Conservation (phyloP, 352 stramenopile species). For the Pythium biforme region DNA sequence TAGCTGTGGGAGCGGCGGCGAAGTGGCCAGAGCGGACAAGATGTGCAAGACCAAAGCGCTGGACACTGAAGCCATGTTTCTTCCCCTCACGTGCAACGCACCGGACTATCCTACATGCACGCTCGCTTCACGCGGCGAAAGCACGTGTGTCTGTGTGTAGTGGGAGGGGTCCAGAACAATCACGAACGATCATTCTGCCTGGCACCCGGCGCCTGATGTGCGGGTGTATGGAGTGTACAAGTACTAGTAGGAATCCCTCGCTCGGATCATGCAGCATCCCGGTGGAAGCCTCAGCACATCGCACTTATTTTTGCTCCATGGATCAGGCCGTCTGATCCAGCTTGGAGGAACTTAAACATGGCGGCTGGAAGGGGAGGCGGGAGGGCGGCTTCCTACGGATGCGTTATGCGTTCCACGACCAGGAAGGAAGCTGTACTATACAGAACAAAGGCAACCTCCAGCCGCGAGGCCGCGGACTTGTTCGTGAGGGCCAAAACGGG, state of each 20-base stretch:
- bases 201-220: too few species aligned
- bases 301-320: neutral
- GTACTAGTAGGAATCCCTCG: too few species aligned
- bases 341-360: neutral
- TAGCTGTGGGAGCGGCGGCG: too few species aligned
- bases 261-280: too few species aligned
- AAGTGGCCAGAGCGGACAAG: neutral
- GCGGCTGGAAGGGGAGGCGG: neutral
- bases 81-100: neutral
- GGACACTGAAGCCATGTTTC: neutral
- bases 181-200: too few species aligned
- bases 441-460: too few species aligned
- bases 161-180: too few species aligned
- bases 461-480: too few species aligned
- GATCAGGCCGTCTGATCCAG: neutral
- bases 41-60: neutral
- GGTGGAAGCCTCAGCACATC: neutral
- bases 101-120: neutral
- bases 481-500: too few species aligned
- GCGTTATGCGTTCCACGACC: neutral
- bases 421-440: too few species aligned
- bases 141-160: neutral
- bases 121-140: neutral
- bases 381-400: neutral
- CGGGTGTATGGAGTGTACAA: too few species aligned